Evolutionary conservation across 192 early-diverging fungal genomes (phyloP).

Genomic region (Podila epicladia): DNA sequence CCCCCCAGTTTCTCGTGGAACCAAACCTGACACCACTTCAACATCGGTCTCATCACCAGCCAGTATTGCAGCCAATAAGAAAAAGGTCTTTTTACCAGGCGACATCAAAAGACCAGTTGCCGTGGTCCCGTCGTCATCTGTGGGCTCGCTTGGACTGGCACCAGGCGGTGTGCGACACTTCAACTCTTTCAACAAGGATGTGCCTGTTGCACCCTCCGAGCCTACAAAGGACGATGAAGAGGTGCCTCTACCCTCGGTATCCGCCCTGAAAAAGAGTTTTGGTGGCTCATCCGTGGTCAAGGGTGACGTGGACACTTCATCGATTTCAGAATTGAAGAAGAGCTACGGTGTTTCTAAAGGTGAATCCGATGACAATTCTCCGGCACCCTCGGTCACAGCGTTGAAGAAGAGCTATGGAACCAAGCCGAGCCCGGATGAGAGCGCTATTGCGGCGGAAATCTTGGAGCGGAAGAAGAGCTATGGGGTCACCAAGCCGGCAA

Average conservation of each 20-base stretch:
- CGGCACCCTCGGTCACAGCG: not conserved
- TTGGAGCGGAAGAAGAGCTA: not conserved
- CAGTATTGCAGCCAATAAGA: conserved; percentile 21
- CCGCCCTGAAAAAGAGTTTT: not conserved
- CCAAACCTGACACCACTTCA: not conserved
- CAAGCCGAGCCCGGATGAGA: no score
- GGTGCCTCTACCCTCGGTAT: conserved; percentile 7
- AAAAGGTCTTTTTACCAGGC: conserved; percentile 29
- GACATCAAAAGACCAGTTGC: not conserved
- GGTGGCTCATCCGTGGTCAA: not conserved
- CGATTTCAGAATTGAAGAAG: conserved; percentile 14
- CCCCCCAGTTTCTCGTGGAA: not conserved
- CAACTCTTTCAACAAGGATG: conserved; percentile 10
- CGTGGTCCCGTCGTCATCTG: not conserved
- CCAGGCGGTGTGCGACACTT: conserved; percentile 11
- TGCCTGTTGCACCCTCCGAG: not conserved
- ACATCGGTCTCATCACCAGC: not conserved
- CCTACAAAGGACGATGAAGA: not conserved
- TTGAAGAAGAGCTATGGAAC: conserved; percentile 3
- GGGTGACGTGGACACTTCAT: not conserved
- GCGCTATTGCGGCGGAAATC: no score
- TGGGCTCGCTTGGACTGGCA: not conserved
- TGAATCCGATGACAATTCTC: not conserved
- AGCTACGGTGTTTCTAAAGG: not conserved
- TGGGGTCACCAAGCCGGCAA: not conserved